phyloP scores from a whole-genome alignment of 129 eudicot species.

The Escallonia herrerae region DNA sequence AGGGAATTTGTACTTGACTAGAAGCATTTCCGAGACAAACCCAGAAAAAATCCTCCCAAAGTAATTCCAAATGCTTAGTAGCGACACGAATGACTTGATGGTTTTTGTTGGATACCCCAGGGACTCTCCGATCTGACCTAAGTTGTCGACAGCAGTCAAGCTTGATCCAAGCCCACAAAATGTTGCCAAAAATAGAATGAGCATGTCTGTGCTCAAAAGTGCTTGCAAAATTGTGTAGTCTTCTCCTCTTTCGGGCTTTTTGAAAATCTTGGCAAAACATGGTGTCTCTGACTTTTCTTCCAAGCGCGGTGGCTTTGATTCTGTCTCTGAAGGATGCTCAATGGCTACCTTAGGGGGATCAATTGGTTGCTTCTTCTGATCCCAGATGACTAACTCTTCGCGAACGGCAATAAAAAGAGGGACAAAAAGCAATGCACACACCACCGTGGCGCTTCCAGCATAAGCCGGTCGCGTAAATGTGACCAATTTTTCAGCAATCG shows the following conservation, averaged over 20 bases:
- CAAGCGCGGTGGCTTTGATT: not conserved
- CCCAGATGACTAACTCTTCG: constrained; percentile 44
- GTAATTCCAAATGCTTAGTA: constrained; percentile 83
- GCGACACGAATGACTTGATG: constrained; percentile 63
- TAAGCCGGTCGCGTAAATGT: constrained; percentile 40
- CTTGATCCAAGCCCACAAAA: constrained; percentile 79
- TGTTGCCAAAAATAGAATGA: constrained; percentile 49
- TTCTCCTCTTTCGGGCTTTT: constrained; percentile 74
- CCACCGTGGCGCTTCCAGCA: constrained; percentile 46
- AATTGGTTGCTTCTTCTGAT: constrained; percentile 16
- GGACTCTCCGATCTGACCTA: constrained; percentile 83
- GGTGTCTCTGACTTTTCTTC: not conserved
- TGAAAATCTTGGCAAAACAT: constrained; percentile 18
- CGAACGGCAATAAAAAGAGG: constrained; percentile 53
- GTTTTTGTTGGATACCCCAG: constrained; percentile 66
- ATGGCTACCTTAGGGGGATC: constrained; percentile 13
- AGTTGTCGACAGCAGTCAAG: constrained; percentile 70
- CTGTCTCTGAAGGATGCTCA: constrained; percentile 16
- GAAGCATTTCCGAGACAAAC: constrained; percentile 55
- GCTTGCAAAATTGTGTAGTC: constrained; percentile 78
- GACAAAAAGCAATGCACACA: constrained; percentile 41
- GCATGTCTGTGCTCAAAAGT: constrained; percentile 59
- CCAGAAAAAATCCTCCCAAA: constrained; percentile 76
- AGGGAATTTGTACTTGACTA: constrained; percentile 50
- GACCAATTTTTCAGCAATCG: constrained; percentile 44